phyloP scores from a whole-genome alignment of 1,284 basidiomycete species.

The Apiotrichum gracile region DNA sequence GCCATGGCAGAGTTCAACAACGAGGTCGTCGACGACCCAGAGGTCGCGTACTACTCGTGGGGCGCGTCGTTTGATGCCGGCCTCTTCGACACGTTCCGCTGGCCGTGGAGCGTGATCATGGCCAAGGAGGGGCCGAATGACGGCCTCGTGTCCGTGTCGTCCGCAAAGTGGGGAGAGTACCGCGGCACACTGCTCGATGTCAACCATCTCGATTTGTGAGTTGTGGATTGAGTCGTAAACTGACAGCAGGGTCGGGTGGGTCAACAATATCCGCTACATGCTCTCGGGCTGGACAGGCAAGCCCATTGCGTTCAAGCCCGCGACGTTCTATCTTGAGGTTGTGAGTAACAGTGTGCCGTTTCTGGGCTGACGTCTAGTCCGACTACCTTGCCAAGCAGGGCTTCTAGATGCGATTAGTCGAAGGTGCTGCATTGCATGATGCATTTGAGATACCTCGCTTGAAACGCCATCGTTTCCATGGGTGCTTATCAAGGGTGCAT shows the following conservation, averaged over 20 bases:
- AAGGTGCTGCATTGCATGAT: neutral
- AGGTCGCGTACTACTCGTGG: slow-evolving; percentile 86
- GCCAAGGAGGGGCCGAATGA: slow-evolving; percentile 92
- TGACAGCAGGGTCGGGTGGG: slow-evolving; percentile 47
- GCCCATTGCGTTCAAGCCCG: slow-evolving; percentile 79
- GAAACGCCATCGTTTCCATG: too few relatives aligned
- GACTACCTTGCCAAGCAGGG: slow-evolving; percentile 45
- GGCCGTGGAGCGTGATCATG: slow-evolving; percentile 74
- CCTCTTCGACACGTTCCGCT: slow-evolving; percentile 77
- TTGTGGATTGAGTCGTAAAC: neutral
- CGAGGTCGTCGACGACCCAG: slow-evolving; percentile 66
- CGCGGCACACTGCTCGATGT: slow-evolving; percentile 75
- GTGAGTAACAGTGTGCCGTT: slow-evolving; percentile 36
- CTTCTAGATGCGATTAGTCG: slow-evolving; percentile 20
- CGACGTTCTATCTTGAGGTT: slow-evolving; percentile 78
- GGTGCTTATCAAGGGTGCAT: too few relatives aligned
- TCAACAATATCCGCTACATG: slow-evolving; percentile 60
- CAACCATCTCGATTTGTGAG: slow-evolving; percentile 82
- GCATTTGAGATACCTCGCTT: too few relatives aligned
- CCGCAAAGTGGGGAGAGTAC: slow-evolving; percentile 75
- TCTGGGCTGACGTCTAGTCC: slow-evolving; percentile 21
- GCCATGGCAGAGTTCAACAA: slow-evolving; percentile 85
- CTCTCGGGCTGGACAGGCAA: slow-evolving; percentile 82
- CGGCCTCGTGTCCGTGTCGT: slow-evolving; percentile 82
- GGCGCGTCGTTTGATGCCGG: slow-evolving; percentile 84